phyloP scores from a whole-genome alignment of 1,284 basidiomycete species.

The Chondrostereum purpureum region DNA sequence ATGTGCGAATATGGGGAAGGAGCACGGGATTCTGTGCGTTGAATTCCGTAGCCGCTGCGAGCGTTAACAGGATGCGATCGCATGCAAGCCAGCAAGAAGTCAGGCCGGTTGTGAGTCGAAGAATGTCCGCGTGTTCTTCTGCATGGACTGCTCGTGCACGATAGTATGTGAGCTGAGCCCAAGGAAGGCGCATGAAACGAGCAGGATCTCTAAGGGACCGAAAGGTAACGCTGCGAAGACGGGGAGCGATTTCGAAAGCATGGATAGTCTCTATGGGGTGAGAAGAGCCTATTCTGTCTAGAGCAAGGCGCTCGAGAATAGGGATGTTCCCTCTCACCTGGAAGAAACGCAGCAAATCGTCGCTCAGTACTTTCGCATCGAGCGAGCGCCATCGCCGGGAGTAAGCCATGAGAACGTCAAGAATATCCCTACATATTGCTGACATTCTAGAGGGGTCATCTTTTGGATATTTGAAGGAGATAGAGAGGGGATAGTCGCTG shows the following conservation, averaged over 20 bases:
- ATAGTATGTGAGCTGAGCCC: conserved; percentile 3
- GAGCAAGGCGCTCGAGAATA: not conserved
- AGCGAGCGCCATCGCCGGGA: conserved; percentile 3
- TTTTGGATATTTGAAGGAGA: not conserved
- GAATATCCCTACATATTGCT: not conserved
- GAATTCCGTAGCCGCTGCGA: not conserved
- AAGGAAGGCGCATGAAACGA: not conserved
- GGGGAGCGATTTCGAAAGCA: conserved; percentile 1
- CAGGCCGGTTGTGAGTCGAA: not conserved
- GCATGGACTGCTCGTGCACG: not conserved
- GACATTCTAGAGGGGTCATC: not conserved
- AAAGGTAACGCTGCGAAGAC: not conserved
- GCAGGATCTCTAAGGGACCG: not conserved
- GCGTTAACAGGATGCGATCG: not conserved
- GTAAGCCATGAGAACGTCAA: not conserved
- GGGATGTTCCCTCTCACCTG: not conserved
- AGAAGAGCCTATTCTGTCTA: not conserved
- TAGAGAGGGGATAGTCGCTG: conserved; percentile 1
- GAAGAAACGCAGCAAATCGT: not conserved
- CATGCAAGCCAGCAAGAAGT: not conserved
- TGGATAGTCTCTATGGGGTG: not conserved
- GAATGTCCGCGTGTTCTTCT: not conserved
- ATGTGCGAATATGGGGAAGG: not conserved
- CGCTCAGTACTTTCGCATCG: not conserved
- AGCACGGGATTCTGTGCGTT: not conserved